These are phyloP conservation scores for Hypoxylon rickii DNA, from an alignment of 495 filamentous ascomycete genomes.

Conservation along the genomic window DNA sequence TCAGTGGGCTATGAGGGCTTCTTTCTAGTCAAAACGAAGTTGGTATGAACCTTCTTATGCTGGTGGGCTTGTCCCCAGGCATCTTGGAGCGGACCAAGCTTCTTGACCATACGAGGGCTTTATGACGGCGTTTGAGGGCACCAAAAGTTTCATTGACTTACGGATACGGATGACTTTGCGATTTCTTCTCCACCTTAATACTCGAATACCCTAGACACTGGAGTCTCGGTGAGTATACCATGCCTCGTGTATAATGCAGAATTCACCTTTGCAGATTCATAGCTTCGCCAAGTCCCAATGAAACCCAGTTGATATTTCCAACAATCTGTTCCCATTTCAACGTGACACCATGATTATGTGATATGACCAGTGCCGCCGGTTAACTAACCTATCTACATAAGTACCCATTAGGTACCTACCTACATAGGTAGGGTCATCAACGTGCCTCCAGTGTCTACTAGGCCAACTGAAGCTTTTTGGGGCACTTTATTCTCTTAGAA, in stretches of 20 bases:
- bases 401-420: neutral
- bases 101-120: conserved; percentile 40
- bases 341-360: too few relatives aligned
- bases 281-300: conserved; percentile 9
- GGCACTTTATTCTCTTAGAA: too few relatives aligned
- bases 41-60: conserved; percentile 51
- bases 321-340: too few relatives aligned
- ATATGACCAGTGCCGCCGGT: too few relatives aligned
- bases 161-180: conserved; percentile 18
- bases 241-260: conserved; percentile 5
- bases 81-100: conserved; percentile 52
- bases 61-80: conserved; percentile 18
- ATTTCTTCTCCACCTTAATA: neutral
- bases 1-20: conserved; percentile 50
- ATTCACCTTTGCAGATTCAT: conserved; percentile 9
- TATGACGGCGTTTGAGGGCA: conserved; percentile 40
- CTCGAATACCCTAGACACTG: conserved; percentile 6
- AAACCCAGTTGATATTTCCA: too few relatives aligned
- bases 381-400: neutral
- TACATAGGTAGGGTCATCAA: neutral
- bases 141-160: conserved; percentile 18
- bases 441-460: too few relatives aligned
- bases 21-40: conserved; percentile 43
- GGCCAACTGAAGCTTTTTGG: too few relatives aligned
- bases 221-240: conserved; percentile 30